A percentile compares a stretch with the other conserved stretches of the same genome.
Evolutionary conservation across 1,284 basidiomycete species (phyloP).

Genomic region (Malassezia pachydermatis): DNA sequence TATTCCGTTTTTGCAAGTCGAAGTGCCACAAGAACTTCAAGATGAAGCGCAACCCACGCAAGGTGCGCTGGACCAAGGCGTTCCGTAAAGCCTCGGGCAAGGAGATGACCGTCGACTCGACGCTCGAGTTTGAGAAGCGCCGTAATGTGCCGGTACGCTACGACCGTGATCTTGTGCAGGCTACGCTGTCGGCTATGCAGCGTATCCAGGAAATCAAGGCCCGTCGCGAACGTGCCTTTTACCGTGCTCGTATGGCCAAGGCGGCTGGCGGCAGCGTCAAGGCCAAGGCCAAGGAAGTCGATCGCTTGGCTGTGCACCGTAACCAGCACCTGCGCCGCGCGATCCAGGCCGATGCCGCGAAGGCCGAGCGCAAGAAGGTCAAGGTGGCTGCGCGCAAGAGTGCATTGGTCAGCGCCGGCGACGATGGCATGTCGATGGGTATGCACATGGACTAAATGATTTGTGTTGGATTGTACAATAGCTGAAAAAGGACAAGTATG

Average conservation of each 20-base stretch:
- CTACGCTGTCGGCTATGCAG: slow-evolving; percentile 96
- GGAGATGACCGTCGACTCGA: slow-evolving; percentile 99
- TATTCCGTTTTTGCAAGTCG: slow-evolving; percentile 43
- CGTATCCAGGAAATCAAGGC: slow-evolving; percentile 84
- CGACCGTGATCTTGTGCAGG: slow-evolving; percentile 83
- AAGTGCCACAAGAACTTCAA: slow-evolving; percentile 54
- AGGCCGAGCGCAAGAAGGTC: slow-evolving; percentile 28
- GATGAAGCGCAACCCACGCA: slow-evolving; percentile 99
- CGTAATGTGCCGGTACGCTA: slow-evolving; percentile 96
- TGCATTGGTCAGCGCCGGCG: slow-evolving; percentile 28
- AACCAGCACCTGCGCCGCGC: slow-evolving; percentile 37
- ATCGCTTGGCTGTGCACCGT: slow-evolving; percentile 39
- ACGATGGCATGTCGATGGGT: slow-evolving; percentile 29
- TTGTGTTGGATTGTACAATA: slow-evolving; percentile 17
- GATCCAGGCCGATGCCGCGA: slow-evolving; percentile 20
- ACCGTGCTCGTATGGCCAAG: slow-evolving; percentile 44
- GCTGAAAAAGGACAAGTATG: neutral
- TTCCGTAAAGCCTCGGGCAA: slow-evolving; percentile 98
- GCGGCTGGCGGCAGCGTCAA: slow-evolving; percentile 32
- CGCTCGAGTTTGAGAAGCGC: slow-evolving; percentile 98
- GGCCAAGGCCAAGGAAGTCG: slow-evolving; percentile 31
- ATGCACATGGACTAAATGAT: slow-evolving; percentile 34
- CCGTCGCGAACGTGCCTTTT: slow-evolving; percentile 89
- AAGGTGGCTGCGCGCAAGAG: slow-evolving; percentile 31
- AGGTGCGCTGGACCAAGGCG: slow-evolving; percentile 98